These are phyloP conservation scores for Groenewaldozyma auringiensis DNA, from an alignment of 1,139 yeast species.

Conservation along the genomic window DNA sequence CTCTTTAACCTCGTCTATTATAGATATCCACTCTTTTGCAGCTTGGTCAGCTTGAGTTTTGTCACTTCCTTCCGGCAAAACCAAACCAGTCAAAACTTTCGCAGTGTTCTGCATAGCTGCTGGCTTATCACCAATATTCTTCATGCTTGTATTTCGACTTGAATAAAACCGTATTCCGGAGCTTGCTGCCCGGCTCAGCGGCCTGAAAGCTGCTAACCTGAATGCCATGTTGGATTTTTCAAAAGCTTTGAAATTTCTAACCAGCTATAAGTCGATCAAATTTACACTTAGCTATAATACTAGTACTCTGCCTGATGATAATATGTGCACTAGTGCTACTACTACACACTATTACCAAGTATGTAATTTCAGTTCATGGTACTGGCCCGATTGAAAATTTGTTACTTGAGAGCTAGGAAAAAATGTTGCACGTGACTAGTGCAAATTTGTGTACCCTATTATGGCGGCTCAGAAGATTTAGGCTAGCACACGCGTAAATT, in stretches of 20 bases:
- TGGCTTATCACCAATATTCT: not conserved
- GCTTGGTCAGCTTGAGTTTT: conserved; percentile 39
- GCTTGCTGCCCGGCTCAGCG: conserved; percentile 2
- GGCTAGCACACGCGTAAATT: no score
- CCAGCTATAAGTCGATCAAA: no score
- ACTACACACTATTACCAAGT: no score
- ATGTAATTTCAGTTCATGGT: no score
- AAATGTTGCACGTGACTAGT: no score
- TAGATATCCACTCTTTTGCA: conserved; percentile 42
- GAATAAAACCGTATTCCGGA: not conserved
- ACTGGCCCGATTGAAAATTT: no score
- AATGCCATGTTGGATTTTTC: not conserved
- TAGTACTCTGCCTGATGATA: no score
- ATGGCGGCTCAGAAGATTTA: no score
- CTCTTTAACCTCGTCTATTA: conserved; percentile 14
- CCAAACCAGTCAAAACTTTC: conserved; percentile 18
- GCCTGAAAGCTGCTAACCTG: conserved; percentile 1
- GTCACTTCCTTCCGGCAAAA: conserved; percentile 9
- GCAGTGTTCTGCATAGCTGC: conserved; percentile 13
- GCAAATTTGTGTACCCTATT: no score
- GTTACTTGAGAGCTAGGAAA: no score
- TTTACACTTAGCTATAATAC: no score
- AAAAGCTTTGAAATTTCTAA: not conserved
- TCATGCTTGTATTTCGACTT: not conserved
- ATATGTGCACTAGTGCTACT: no score